Conservation (phyloP, 495 filamentous ascomycete genomes). For the Hyaloscypha hepaticicola region DNA sequence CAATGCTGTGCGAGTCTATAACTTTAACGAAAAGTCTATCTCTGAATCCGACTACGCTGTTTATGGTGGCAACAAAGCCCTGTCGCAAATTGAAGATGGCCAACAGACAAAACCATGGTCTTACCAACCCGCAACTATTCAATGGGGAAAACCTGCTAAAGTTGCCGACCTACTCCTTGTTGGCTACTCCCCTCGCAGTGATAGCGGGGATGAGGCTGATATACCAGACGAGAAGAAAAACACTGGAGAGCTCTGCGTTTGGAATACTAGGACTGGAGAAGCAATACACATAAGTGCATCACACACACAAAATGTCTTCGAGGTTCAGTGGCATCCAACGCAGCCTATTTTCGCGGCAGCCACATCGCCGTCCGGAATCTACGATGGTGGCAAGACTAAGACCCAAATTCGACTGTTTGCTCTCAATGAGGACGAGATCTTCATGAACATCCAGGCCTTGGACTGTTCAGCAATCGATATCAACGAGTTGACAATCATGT, state of each 20-base stretch:
- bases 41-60: constrained; percentile 19
- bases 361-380: constrained; percentile 49
- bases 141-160: constrained; percentile 59
- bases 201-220: constrained; percentile 47
- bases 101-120: constrained; percentile 41
- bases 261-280: constrained; percentile 55
- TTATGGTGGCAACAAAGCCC: constrained; percentile 22
- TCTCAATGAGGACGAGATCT: constrained; percentile 16
- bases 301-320: constrained; percentile 72
- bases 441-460: constrained; percentile 36
- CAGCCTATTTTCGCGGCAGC: constrained; percentile 59
- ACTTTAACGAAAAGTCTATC: constrained; percentile 33
- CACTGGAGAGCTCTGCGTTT: constrained; percentile 71
- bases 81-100: constrained; percentile 13
- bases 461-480: constrained; percentile 84
- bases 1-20: constrained; percentile 50
- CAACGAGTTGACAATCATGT: constrained; percentile 74
- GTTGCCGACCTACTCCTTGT: constrained; percentile 65
- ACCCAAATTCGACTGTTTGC: constrained; percentile 51
- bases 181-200: constrained; percentile 66
- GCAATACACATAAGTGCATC: constrained; percentile 46
- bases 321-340: constrained; percentile 73
- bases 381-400: constrained; percentile 22
- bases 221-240: constrained; percentile 50
- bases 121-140: constrained; percentile 69